Base-by-base conservation (phyloP, 1,284 basidiomycete species). In the Cystobasidiaceae sp. region DNA sequence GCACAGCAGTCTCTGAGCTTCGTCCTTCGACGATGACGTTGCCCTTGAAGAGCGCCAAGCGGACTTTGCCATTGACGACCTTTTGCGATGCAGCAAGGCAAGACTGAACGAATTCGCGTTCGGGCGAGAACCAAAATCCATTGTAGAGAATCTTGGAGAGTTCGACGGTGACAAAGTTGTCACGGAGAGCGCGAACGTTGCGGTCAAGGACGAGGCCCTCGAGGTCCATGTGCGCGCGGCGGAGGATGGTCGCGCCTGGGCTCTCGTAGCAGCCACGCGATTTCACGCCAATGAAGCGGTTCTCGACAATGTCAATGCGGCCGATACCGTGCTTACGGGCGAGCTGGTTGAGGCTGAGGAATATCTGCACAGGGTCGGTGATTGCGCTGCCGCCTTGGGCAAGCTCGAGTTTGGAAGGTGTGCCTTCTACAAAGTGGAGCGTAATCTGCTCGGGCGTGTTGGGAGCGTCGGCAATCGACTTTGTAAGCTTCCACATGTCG, bases 401-500 rank as follows among this genome's bases (percentile, higher is more conserved):
- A 54, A 84, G 81, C 67, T 81, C 82, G 69, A 96, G 86, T 76
- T 89, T 89, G 73, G 86, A 82, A 41, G 93, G 94, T 39, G 97
- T 81, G 73, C 93, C 94, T 70, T 81, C 81, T 75, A 84, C 82
- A 80, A 96, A 98, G 75, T 90, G 89, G 77, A 94, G 87, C 58
- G 82, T 75, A 76, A 98, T 85, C 51, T 82, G 83, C 75, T 97
- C 90, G 32, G 93, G 89, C 5, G 82, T 82, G 48, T 82, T 79
- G 17, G 94, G 93, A 3, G 94, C 92, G 63, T 86, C 79, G 75
- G 92, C 86, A 58, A 91, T 88, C 33, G 88, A 83, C 69, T 83
- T 82, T 69, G 92, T 97, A 72, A 98, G 86, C 79, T 97, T 97
- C 94, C 96, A 99, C 94, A 99, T 99, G 82, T 98, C 94, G n/a